A percentile compares a stretch with the other conserved stretches of the same genome.
phyloP scores from a whole-genome alignment of 257 asterid genomes.

The Jacaranda mimosifolia region DNA sequence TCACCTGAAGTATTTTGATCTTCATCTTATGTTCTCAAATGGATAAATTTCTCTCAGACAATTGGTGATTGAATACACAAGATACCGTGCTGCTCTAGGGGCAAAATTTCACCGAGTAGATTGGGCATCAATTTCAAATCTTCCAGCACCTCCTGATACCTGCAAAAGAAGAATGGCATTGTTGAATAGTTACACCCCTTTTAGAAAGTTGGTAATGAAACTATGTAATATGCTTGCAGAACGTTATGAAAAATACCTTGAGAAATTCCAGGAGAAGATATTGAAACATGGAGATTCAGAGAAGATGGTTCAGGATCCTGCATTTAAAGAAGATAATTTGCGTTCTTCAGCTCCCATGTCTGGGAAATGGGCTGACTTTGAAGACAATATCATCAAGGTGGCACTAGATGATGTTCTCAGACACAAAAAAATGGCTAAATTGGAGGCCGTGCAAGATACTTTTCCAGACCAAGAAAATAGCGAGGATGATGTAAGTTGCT shows the following conservation, averaged over 20 bases:
- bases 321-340: conserved; percentile 38
- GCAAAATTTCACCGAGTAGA: conserved; percentile 76
- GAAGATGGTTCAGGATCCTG: conserved; percentile 45
- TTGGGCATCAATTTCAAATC: conserved; percentile 77
- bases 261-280: conserved; percentile 57
- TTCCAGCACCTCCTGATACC: conserved; percentile 83
- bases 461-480: conserved; percentile 44
- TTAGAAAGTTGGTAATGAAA: conserved; percentile 74
- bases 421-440: conserved; percentile 61
- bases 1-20: conserved; percentile 23
- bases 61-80: conserved; percentile 82
- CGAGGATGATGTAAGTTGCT: conserved; percentile 58
- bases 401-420: conserved; percentile 75
- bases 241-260: conserved; percentile 68
- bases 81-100: conserved; percentile 84
- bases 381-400: conserved; percentile 60
- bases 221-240: conserved; percentile 75
- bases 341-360: conserved; percentile 34
- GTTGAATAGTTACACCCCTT: conserved; percentile 56
- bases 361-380: conserved; percentile 82
- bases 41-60: conserved; percentile 57
- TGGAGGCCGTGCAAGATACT: conserved; percentile 47
- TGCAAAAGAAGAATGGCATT: conserved; percentile 90
- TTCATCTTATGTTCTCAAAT: conserved; percentile 35
- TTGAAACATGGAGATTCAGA: conserved; percentile 48